Conservation (phyloP, 805 yeast species). For the Metschnikowia lunata region DNA sequence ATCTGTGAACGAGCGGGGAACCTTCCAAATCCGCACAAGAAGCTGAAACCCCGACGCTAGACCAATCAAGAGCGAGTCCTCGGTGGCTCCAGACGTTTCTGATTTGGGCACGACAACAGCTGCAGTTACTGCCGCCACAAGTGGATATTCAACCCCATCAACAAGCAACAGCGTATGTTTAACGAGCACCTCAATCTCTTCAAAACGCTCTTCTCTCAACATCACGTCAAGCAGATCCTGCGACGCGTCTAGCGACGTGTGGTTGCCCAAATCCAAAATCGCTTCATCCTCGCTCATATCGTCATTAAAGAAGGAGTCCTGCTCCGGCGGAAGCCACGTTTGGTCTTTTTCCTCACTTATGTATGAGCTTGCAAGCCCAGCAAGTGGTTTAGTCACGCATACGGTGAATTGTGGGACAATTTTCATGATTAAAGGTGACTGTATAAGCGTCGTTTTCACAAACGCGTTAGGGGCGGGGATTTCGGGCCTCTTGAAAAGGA, state of each 20-base stretch:
- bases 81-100: conserved; percentile 11
- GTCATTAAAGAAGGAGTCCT: conserved; percentile 37
- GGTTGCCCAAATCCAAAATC: conserved; percentile 10
- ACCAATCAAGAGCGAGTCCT: conserved; percentile 38
- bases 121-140: conserved; percentile 30
- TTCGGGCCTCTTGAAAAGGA: conserved; percentile 1
- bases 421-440: conserved; percentile 35
- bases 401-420: conserved; percentile 34
- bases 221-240: conserved; percentile 3
- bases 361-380: conserved; percentile 32
- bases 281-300: conserved; percentile 34
- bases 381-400: conserved; percentile 25
- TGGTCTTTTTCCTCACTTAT: conserved; percentile 38
- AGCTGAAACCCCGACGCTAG: conserved; percentile 39
- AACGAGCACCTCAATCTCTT: conserved; percentile 25
- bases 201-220: conserved; percentile 4
- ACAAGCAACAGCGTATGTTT: conserved; percentile 30
- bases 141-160: conserved; percentile 26
- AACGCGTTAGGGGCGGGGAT: conserved; percentile 11
- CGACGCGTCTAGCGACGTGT: background rate
- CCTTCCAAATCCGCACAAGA: conserved; percentile 35
- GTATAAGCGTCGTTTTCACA: conserved; percentile 35
- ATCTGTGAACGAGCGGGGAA: conserved; percentile 29
- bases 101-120: conserved; percentile 23
- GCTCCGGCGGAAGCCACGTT: conserved; percentile 24